phyloP scores from a whole-genome alignment of 768 basidiomycete genomes.

The Tricholoma sp. region DNA sequence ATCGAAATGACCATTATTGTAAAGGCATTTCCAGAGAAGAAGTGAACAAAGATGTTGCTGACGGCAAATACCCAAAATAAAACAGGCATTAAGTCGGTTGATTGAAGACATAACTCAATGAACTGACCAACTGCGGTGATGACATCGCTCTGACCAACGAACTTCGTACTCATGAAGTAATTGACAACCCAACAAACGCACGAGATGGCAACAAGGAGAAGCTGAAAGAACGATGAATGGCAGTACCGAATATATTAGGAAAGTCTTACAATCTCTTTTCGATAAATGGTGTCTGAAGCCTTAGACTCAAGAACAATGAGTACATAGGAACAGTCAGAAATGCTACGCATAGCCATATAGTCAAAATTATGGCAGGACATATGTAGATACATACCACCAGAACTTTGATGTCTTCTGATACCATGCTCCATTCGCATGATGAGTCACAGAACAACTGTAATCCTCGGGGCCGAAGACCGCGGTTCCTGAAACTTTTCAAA shows the following conservation, averaged over 20 bases:
- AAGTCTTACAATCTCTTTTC: conserved; percentile 48
- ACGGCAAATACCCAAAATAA: conserved; percentile 63
- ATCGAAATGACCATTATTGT: conserved; percentile 73
- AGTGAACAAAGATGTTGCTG: conserved; percentile 70
- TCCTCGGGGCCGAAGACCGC: conserved; percentile 49
- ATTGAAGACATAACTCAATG: too few relatives aligned
- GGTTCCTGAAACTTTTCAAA: conserved; percentile 50
- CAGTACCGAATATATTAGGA: too few relatives aligned
- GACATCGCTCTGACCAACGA: conserved; percentile 68
- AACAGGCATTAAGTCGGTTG: conserved; percentile 28
- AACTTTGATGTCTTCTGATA: conserved; percentile 61
- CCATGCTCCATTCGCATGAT: conserved; percentile 60
- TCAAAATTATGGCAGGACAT: background rate
- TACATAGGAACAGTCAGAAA: conserved; percentile 70
- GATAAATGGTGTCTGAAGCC: conserved; percentile 55
- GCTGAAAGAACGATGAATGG: background rate
- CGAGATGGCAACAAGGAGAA: conserved; percentile 52
- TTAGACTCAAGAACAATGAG: conserved; percentile 59
- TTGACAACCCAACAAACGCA: conserved; percentile 77
- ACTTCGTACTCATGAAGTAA: conserved; percentile 58
- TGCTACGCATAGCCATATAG: conserved; percentile 29
- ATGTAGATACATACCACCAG: conserved; percentile 52
- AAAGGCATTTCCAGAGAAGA: conserved; percentile 71
- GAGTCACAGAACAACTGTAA: conserved; percentile 53
- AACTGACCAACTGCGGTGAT: conserved; percentile 76